Conservation (phyloP, 176 grass and related monocot genomes). For the Raddia distichophylla region DNA sequence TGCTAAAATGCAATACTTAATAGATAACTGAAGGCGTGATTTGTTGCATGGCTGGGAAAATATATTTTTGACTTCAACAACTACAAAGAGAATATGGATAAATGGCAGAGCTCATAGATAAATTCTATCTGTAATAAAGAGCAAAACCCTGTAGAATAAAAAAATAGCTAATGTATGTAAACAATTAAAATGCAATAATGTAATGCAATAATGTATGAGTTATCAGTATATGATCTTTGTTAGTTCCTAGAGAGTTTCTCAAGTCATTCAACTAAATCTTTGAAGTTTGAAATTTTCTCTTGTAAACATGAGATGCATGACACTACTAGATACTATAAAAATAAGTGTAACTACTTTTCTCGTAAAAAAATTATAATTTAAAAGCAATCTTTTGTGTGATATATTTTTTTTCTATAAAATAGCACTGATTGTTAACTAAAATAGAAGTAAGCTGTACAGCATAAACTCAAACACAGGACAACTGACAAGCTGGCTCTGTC, state of each 20-base stretch:
- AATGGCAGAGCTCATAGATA: background rate
- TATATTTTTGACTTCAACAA: conserved; percentile 28
- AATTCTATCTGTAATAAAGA: background rate
- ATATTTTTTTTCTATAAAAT: background rate
- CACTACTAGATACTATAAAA: background rate
- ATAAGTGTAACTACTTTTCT: background rate
- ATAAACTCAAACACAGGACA: conserved; percentile 32
- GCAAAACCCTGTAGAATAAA: conserved; percentile 7
- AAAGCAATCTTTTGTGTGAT: background rate
- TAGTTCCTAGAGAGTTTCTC: conserved; percentile 17
- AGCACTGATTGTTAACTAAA: background rate
- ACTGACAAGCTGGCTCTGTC: conserved; percentile 3
- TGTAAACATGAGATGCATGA: background rate
- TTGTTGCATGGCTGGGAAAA: conserved; percentile 14
- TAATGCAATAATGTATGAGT: background rate
- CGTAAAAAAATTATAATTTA: background rate
- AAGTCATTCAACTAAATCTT: conserved; percentile 12
- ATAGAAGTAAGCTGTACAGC: conserved; percentile 24
- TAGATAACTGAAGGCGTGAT: background rate
- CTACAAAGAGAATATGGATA: conserved; percentile 13
- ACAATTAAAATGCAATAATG: background rate
- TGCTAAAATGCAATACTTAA: background rate
- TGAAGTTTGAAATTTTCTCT: background rate
- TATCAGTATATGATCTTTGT: background rate
- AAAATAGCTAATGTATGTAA: conserved; percentile 6